Conservation (phyloP, 2,329 filamentous ascomycete genomes). For the Alternaria angustiovoidea region DNA sequence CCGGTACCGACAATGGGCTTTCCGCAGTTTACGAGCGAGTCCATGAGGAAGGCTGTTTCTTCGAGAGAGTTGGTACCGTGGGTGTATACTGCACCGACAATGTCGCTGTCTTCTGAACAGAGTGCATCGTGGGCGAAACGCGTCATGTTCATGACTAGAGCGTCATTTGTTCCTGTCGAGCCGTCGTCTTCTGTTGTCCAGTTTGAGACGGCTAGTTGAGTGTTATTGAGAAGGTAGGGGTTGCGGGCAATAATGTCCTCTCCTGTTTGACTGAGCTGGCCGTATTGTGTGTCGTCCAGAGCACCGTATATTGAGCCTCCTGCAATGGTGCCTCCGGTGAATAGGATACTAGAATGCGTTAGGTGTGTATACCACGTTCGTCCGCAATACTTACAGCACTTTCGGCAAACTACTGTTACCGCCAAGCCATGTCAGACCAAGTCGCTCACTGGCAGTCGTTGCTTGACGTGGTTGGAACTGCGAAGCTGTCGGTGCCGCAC, state of each 20-base stretch:
- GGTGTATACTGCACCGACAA: slow-evolving; percentile 38
- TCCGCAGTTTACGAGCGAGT: slow-evolving; percentile 36
- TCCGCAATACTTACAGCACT: slow-evolving; percentile 23
- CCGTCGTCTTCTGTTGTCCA: slow-evolving; percentile 29
- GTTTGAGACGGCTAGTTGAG: slow-evolving; percentile 40
- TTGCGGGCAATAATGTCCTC: slow-evolving; percentile 40
- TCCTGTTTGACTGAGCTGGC: slow-evolving; percentile 30
- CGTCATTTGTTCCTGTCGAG: slow-evolving; percentile 40
- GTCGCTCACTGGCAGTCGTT: slow-evolving; percentile 31
- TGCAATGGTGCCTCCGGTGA: slow-evolving; percentile 39
- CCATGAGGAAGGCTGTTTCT: slow-evolving; percentile 41
- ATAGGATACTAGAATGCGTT: slow-evolving; percentile 24
- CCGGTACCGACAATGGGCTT: slow-evolving; percentile 40
- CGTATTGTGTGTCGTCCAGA: slow-evolving; percentile 41
- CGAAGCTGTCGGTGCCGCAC: neutral
- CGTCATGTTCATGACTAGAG: slow-evolving; percentile 45
- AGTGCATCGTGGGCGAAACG: slow-evolving; percentile 37
- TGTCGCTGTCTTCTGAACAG: slow-evolving; percentile 39
- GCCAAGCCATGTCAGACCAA: slow-evolving; percentile 33
- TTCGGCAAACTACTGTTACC: slow-evolving; percentile 35
- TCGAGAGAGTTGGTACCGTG: slow-evolving; percentile 43
- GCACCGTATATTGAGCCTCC: slow-evolving; percentile 39
- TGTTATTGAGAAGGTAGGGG: slow-evolving; percentile 39
- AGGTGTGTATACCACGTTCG: neutral
- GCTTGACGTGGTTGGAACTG: slow-evolving; percentile 9